phyloP scores from a whole-genome alignment of 2,329 filamentous ascomycete species.

The Aspergillus awamori region DNA sequence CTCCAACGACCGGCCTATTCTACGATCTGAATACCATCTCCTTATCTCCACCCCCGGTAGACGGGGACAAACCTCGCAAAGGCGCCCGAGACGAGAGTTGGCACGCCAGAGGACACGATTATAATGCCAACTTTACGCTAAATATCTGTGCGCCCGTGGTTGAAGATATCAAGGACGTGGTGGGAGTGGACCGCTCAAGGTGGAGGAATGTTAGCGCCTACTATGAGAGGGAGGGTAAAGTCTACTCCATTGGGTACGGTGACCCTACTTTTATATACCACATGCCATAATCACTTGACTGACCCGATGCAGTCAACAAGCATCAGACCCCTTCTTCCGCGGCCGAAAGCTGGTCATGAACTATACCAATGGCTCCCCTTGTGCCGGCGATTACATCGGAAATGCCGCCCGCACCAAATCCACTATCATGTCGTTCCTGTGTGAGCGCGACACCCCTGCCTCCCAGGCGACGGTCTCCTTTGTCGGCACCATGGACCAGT shows the following conservation, averaged over 20 bases:
- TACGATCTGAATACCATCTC: slow-evolving; percentile 65
- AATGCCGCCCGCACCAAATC: slow-evolving; percentile 60
- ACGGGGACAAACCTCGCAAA: slow-evolving; percentile 44
- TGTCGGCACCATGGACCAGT: slow-evolving; percentile 85
- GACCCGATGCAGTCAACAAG: slow-evolving; percentile 39
- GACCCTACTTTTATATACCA: neutral
- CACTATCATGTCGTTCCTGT: slow-evolving; percentile 88
- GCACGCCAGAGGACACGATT: slow-evolving; percentile 54
- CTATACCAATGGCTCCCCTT: slow-evolving; percentile 76
- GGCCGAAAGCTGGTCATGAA: slow-evolving; percentile 70
- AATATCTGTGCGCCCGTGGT: slow-evolving; percentile 56
- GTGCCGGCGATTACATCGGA: slow-evolving; percentile 43
- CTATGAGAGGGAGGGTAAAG: slow-evolving; percentile 47
- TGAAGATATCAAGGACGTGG: slow-evolving; percentile 50
- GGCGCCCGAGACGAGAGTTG: slow-evolving; percentile 49
- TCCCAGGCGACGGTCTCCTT: slow-evolving; percentile 75
- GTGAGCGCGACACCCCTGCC: slow-evolving; percentile 76
- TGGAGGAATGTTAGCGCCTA: slow-evolving; percentile 55
- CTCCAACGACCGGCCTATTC: slow-evolving; percentile 62
- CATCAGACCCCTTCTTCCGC: slow-evolving; percentile 51
- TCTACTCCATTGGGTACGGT: slow-evolving; percentile 51
- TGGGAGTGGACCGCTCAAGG: slow-evolving; percentile 44
- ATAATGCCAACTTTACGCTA: slow-evolving; percentile 54
- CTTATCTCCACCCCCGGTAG: slow-evolving; percentile 50
- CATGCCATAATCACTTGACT: neutral